These are phyloP conservation scores for Hericium coralloides DNA, from an alignment of 768 basidiomycete genomes.

Conservation along the genomic window DNA sequence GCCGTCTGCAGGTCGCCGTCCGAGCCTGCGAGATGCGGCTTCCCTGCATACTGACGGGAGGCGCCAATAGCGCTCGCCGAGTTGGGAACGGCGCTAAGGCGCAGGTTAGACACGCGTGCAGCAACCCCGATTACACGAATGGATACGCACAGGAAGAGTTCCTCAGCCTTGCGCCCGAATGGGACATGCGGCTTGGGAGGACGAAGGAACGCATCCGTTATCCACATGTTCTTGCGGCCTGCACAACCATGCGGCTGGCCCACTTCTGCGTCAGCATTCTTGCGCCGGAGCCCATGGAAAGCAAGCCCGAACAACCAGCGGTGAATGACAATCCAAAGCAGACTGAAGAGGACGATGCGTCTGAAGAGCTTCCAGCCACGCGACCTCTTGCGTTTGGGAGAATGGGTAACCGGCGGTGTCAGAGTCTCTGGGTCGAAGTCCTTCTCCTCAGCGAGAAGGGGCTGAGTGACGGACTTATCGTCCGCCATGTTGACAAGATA, in stretches of 20 bases:
- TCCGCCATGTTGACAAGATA: background rate
- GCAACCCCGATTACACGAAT: background rate
- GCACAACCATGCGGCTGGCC: background rate
- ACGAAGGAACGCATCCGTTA: constrained; percentile 12
- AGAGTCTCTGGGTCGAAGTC: background rate
- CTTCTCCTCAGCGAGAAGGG: background rate
- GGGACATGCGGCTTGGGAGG: constrained; percentile 13
- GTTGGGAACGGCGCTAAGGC: constrained; percentile 40
- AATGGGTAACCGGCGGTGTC: background rate
- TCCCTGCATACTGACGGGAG: constrained; percentile 42
- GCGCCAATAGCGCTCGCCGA: constrained; percentile 38
- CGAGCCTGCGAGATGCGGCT: constrained; percentile 57
- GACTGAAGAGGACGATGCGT: constrained; percentile 2
- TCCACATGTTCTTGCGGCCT: constrained; percentile 2
- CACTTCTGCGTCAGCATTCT: background rate
- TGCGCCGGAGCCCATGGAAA: background rate
- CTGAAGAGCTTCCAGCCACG: background rate
- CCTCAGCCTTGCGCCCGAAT: constrained; percentile 30
- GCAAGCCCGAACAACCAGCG: constrained; percentile 3
- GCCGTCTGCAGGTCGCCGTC: constrained; percentile 51
- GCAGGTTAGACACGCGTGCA: background rate
- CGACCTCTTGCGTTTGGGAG: background rate
- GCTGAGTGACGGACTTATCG: background rate
- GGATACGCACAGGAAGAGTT: constrained; percentile 34
- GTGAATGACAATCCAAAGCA: constrained; percentile 7